Evolutionary conservation across 1,284 basidiomycete species (phyloP).

Genomic region (Fomitopsis palustris): DNA sequence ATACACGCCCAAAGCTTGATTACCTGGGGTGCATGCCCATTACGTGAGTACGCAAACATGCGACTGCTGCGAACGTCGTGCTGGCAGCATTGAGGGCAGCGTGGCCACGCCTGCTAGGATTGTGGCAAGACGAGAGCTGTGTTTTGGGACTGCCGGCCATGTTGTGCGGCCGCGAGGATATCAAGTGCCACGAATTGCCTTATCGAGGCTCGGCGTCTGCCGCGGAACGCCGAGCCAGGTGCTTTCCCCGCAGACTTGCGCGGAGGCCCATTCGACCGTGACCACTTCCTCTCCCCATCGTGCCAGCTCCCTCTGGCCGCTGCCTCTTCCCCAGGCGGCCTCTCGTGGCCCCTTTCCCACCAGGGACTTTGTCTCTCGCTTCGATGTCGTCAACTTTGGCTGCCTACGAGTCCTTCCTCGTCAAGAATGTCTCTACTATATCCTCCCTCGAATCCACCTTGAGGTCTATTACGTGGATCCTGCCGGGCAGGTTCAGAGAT

Average conservation of each 20-base stretch:
- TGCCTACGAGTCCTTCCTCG: slow-evolving; percentile 78
- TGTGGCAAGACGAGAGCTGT: neutral
- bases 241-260: neutral
- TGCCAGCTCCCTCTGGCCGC: slow-evolving; percentile 10
- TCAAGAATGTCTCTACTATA: slow-evolving; percentile 82
- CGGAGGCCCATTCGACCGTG: neutral
- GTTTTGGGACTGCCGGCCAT: neutral
- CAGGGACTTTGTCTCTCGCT: slow-evolving; percentile 8
- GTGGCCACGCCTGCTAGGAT: neutral
- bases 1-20: neutral
- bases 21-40: neutral
- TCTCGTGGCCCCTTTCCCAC: slow-evolving; percentile 11
- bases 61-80: neutral
- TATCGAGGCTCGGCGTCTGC: neutral
- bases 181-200: neutral
- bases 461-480: slow-evolving; percentile 89
- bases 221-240: neutral
- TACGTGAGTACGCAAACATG: neutral
- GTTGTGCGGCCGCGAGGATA: neutral
- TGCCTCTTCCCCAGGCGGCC: slow-evolving; percentile 19
- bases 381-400: slow-evolving; percentile 46
- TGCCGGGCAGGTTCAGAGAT: slow-evolving; percentile 95
- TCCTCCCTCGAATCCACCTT: slow-evolving; percentile 86
- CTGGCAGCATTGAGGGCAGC: neutral
- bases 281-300: slow-evolving; percentile 11